These are phyloP conservation scores for Fusarium annulatum DNA, from an alignment of 2,329 filamentous ascomycete species.

Conservation along the genomic window DNA sequence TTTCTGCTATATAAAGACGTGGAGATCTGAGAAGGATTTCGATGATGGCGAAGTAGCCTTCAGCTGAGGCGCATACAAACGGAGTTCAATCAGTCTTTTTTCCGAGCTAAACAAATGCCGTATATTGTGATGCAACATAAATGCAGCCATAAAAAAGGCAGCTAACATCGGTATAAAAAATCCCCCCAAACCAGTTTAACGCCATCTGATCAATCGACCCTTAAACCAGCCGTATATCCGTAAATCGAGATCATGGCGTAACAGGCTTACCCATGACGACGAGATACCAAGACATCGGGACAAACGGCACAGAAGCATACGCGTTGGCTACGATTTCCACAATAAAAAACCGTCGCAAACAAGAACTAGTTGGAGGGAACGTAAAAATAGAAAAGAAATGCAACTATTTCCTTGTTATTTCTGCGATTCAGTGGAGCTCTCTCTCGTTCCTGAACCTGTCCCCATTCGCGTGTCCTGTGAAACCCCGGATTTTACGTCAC, in stretches of 20 bases:
- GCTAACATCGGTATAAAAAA: background rate
- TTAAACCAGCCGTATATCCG: background rate
- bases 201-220: background rate
- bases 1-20: background rate
- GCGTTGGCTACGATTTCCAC: background rate
- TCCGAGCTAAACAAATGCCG: too few species aligned
- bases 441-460: constrained; percentile 22
- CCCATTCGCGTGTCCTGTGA: constrained; percentile 21
- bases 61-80: background rate
- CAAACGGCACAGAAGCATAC: constrained; percentile 4
- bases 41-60: background rate
- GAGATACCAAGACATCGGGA: constrained; percentile 17
- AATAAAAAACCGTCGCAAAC: background rate
- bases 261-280: constrained; percentile 14
- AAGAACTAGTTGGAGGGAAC: background rate
- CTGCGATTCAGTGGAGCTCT: constrained; percentile 17
- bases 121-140: background rate
- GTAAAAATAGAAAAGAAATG: constrained; percentile 10
- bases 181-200: background rate
- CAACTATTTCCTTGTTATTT: constrained; percentile 27
- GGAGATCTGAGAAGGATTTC: background rate
- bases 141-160: background rate
- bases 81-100: background rate
- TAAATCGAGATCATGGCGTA: constrained; percentile 11
- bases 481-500: constrained; percentile 32